Conservation (phyloP, 768 basidiomycete genomes). For the Suillus clintonianus region DNA sequence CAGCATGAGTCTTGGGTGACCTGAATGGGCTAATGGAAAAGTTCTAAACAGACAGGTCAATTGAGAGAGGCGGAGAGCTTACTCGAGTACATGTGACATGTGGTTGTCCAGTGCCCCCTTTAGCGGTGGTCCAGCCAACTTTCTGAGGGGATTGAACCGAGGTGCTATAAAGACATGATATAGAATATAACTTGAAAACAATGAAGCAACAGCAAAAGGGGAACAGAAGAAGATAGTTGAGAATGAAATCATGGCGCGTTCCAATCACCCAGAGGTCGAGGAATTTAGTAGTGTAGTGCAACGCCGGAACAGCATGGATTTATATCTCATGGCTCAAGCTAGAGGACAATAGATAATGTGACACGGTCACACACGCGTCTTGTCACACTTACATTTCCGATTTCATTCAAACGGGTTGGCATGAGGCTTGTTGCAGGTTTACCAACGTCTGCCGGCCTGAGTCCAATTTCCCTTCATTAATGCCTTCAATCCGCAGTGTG, state of each 20-base stretch:
- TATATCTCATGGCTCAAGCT: constrained; percentile 3
- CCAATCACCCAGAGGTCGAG: neutral
- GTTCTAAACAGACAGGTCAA: neutral
- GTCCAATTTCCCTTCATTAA: neutral
- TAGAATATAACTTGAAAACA: constrained; percentile 20
- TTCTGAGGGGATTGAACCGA: constrained; percentile 46
- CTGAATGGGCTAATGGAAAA: constrained; percentile 45
- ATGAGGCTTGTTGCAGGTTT: neutral
- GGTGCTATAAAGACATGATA: constrained; percentile 29
- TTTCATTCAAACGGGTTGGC: neutral
- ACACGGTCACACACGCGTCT: constrained; percentile 7
- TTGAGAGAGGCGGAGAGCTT: constrained; percentile 20
- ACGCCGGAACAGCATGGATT: constrained; percentile 1
- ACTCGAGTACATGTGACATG: constrained; percentile 61
- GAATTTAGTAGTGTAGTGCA: neutral
- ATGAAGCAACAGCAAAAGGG: constrained; percentile 8
- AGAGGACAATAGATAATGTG: constrained; percentile 11
- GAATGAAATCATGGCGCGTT: constrained; percentile 8
- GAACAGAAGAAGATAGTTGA: constrained; percentile 9
- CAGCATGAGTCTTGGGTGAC: constrained; percentile 56
- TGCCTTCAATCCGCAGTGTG: neutral
- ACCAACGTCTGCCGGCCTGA: neutral
- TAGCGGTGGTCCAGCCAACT: constrained; percentile 63
- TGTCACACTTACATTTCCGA: constrained; percentile 7
- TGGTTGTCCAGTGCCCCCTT: constrained; percentile 53